Conservation (phyloP, 1,284 basidiomycete species). For the Heterobasidion irregulare region DNA sequence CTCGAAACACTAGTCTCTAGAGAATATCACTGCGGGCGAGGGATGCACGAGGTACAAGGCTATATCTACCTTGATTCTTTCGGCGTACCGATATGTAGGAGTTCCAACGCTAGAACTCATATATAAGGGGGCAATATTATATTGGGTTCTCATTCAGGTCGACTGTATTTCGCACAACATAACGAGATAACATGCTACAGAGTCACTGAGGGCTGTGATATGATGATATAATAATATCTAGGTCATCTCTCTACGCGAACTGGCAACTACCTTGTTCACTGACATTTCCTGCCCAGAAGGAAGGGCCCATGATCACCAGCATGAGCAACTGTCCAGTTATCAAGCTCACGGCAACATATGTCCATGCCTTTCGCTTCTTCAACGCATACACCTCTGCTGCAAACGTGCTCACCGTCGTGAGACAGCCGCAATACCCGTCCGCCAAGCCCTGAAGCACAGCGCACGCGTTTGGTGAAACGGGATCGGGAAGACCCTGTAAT, state of each 20-base stretch:
- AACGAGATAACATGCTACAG: too few relatives aligned
- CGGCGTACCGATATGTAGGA: too few relatives aligned
- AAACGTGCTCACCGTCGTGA: constrained; percentile 94
- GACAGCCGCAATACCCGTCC: constrained; percentile 93
- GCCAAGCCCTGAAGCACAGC: constrained; percentile 71
- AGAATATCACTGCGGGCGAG: too few relatives aligned
- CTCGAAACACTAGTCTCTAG: too few relatives aligned
- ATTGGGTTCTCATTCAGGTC: not conserved
- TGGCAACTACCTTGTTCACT: constrained; percentile 31
- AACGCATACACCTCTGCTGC: constrained; percentile 72
- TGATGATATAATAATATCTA: too few relatives aligned
- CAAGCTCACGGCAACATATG: constrained; percentile 70
- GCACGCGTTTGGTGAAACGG: constrained; percentile 49
- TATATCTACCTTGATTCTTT: too few relatives aligned
- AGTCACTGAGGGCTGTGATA: too few relatives aligned
- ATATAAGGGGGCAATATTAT: not conserved
- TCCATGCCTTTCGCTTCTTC: constrained; percentile 43
- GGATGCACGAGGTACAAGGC: too few relatives aligned
- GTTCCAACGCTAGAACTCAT: too few relatives aligned
- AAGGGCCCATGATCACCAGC: constrained; percentile 70
- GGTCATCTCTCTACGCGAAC: constrained; percentile 15
- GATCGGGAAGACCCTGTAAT: constrained; percentile 46
- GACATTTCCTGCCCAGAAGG: constrained; percentile 47
- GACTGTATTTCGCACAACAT: too few relatives aligned
- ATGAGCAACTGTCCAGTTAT: constrained; percentile 64